Evolutionary conservation across 148 eudicot genomes (phyloP).

Genomic region (Amaranthus cruentus): DNA sequence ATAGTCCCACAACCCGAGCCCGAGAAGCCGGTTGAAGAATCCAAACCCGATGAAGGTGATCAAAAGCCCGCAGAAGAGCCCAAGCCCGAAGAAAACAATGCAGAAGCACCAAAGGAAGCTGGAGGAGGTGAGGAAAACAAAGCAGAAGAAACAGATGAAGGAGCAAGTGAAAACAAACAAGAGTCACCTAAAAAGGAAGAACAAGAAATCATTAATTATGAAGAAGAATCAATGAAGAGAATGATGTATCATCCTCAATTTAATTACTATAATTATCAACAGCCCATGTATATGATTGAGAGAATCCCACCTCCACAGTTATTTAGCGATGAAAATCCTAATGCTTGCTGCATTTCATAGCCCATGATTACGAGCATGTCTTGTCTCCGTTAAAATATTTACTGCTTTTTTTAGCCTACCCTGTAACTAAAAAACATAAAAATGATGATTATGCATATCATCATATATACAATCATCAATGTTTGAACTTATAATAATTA

Average conservation of each 20-base stretch:
- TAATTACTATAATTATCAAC: constrained; percentile 33
- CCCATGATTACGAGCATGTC: neutral
- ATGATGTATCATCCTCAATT: constrained; percentile 41
- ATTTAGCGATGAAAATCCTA: constrained; percentile 94
- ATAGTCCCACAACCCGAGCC: constrained; percentile 79
- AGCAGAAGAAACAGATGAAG: constrained; percentile 15
- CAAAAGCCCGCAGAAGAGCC: constrained; percentile 32
- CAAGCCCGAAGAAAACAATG: neutral
- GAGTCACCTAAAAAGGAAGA: constrained; percentile 10
- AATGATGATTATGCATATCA: neutral
- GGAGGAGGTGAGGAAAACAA: neutral
- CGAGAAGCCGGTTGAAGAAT: constrained; percentile 33
- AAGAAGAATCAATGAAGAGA: constrained; percentile 52
- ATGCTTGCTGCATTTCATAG: constrained; percentile 74
- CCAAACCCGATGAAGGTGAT: constrained; percentile 23
- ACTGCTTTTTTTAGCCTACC: too few species aligned
- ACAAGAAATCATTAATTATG: constrained; percentile 20
- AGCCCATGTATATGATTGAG: constrained; percentile 66
- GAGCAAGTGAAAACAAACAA: constrained; percentile 19
- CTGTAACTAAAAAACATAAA: neutral
- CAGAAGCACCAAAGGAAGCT: neutral
- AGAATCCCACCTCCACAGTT: constrained; percentile 92
- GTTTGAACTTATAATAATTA: constrained; percentile 22
- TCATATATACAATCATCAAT: neutral
- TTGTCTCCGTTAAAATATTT: too few species aligned